Percentiles rank a stretch among this genome's conserved stretches.
Conservation (phyloP, 1,139 yeast species). For the Candida sanyaensis region DNA sequence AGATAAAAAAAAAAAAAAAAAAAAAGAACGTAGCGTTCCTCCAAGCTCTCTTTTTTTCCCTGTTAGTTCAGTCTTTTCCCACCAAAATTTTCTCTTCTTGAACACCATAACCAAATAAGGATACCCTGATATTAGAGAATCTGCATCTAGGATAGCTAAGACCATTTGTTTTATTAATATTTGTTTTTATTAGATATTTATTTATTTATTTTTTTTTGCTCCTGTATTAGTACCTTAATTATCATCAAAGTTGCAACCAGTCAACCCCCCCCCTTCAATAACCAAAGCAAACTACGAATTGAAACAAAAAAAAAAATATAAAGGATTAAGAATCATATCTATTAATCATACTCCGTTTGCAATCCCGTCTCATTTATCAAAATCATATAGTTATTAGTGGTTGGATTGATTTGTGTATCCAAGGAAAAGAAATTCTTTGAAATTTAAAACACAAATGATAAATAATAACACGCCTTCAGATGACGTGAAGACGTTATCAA, state of each 20-base stretch:
- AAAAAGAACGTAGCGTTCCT: neutral
- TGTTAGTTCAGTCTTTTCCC: neutral
- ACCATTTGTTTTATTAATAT: neutral
- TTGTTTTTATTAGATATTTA: neutral
- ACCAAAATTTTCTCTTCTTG: too few species aligned
- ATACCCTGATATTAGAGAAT: neutral
- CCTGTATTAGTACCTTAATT: neutral
- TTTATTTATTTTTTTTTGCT: neutral
- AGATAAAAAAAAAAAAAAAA: neutral
- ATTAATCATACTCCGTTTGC: too few species aligned
- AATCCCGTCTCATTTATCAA: too few species aligned
- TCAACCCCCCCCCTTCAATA: neutral
- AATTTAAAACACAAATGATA: neutral
- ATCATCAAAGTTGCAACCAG: slow-evolving; percentile 1
- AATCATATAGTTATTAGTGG: too few species aligned
- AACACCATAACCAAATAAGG: neutral
- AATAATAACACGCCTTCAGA: neutral
- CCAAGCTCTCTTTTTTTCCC: neutral
- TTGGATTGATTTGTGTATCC: too few species aligned
- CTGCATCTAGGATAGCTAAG: neutral
- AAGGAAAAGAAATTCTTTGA: neutral
- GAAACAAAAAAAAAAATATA: neutral
- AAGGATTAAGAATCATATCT: too few species aligned
- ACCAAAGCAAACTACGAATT: neutral
- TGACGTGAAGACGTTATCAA: neutral